Percentiles rank a stretch among this genome's conserved stretches.
Evolutionary conservation across 108 stramenopile species (phyloP).

Genomic region (Cyclostephanos tholiformis): DNA sequence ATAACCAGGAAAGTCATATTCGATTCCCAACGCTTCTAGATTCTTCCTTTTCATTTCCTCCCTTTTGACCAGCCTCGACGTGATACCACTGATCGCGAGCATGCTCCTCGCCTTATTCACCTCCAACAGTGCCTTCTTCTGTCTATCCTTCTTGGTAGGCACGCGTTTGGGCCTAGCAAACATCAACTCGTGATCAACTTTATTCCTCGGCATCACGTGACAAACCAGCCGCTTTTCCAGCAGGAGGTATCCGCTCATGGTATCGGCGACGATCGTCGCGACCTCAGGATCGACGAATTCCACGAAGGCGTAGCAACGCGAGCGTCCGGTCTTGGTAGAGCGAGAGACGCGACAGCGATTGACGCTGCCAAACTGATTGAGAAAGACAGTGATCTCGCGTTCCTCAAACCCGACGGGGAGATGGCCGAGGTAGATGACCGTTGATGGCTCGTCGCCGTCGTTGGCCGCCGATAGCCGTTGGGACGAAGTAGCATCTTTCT

Average conservation of each 20-base stretch:
- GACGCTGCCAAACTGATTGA: conserved; percentile 95
- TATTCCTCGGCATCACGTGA: conserved; percentile 75
- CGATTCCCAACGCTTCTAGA: conserved; percentile 78
- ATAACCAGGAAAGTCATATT: conserved; percentile 90
- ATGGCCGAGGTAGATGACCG: conserved; percentile 96
- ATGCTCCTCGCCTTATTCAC: conserved; percentile 50
- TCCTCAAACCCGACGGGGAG: conserved; percentile 95
- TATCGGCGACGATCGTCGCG: conserved; percentile 92
- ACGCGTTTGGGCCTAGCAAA: conserved; percentile 42
- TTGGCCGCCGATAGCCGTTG: not conserved
- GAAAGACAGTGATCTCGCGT: conserved; percentile 84
- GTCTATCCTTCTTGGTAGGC: conserved; percentile 50
- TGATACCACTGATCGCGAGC: conserved; percentile 71
- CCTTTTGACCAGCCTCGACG: conserved; percentile 61
- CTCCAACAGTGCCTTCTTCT: conserved; percentile 44
- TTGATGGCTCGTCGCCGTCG: conserved; percentile 36
- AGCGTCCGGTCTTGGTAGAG: conserved; percentile 79
- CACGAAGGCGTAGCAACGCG: conserved; percentile 94
- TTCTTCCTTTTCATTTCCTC: conserved; percentile 74
- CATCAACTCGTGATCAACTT: conserved; percentile 56
- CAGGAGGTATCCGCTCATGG: conserved; percentile 96
- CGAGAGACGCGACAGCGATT: conserved; percentile 79
- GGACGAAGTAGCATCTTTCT: conserved; percentile 23
- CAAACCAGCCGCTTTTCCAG: conserved; percentile 87
- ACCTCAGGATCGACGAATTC: conserved; percentile 87